Base-by-base conservation (phyloP, 495 filamentous ascomycete species). In the Clavariopsis aquatica region DNA sequence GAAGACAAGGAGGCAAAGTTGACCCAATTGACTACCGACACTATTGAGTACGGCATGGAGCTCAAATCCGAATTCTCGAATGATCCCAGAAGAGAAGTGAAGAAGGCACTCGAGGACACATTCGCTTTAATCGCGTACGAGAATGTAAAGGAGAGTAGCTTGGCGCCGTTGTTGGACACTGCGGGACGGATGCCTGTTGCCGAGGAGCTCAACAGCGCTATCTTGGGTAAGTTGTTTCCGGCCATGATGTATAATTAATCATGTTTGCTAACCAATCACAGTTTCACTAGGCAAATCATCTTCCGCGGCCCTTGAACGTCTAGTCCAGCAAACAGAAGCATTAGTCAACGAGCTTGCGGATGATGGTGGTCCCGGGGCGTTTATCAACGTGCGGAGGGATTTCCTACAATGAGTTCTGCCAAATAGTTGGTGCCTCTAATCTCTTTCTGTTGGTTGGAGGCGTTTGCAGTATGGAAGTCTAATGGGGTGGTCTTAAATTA, bases 181-280 rank as follows among this genome's bases (percentile, higher is more conserved):
- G 82, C 81, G 13, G 91, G 90, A 1, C 79, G 94, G 57, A 85
- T 89, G 31, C 82, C 85, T 51, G 91, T 98, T 51, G 92, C 92
- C 20, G 94, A 99, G 78, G 93, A 96, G 77, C 77, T 99, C 65
- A 98, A 98, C 74, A 89, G 90, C 63, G 94, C 91, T 38, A 96
- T 98, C 65, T 76, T 98, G 55, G 88, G 93, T 97, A 82, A 70
- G 83, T 55, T 15, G 8, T 13, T 52, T 28, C 12, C 8, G 10
- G 20, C 20, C 57, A 20, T 53, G 57, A 26, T 29, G 47, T 51
- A 46, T 34, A 23, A 1, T 23, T 12, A 10, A 22, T 2, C 22
- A 24, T 49, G 38, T 8, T 31, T 49, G 62, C 57, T 75, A 49
- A 74, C 60, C 29, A 22, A 17, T 52, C 17, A 19, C 70, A 97